Evolutionary conservation across 108 stramenopile species (phyloP).

Genomic region (Stephanodiscus triporus): DNA sequence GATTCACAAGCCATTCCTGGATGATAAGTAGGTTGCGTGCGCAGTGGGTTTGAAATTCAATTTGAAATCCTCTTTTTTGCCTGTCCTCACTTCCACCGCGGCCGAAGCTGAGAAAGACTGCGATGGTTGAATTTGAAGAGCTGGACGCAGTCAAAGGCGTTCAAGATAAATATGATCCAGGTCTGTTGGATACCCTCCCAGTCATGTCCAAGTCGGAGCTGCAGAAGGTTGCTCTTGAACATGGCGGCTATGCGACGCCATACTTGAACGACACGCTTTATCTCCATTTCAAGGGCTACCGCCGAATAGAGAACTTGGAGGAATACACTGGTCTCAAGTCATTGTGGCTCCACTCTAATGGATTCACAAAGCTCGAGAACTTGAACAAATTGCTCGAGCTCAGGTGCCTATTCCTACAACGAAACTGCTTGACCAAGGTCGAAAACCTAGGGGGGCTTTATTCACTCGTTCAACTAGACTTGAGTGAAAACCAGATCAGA

Average conservation of each 20-base stretch:
- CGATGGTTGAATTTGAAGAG: conserved; percentile 9
- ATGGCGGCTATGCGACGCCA: conserved; percentile 77
- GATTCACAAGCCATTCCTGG: no score
- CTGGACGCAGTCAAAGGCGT: neutral
- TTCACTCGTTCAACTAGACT: conserved; percentile 57
- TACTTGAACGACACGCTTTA: conserved; percentile 81
- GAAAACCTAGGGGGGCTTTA: conserved; percentile 29
- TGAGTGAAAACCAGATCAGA: conserved; percentile 58
- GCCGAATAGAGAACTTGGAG: conserved; percentile 70
- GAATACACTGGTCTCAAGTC: conserved; percentile 64
- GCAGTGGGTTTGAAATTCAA: no score
- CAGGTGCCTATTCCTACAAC: conserved; percentile 71
- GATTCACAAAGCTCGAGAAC: conserved; percentile 65
- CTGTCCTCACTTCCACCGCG: no score
- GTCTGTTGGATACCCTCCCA: conserved; percentile 30
- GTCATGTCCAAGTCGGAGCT: conserved; percentile 50
- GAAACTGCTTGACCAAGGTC: conserved; percentile 61
- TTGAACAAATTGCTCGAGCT: conserved; percentile 56
- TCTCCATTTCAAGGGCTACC: conserved; percentile 82
- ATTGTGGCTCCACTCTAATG: conserved; percentile 79
- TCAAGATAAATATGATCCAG: neutral
- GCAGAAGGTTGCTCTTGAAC: conserved; percentile 33
- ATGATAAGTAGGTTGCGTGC: no score
- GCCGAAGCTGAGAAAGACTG: no score
- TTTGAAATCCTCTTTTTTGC: no score